Conservation (phyloP, 768 basidiomycete species). For the Leccinum boreale region DNA sequence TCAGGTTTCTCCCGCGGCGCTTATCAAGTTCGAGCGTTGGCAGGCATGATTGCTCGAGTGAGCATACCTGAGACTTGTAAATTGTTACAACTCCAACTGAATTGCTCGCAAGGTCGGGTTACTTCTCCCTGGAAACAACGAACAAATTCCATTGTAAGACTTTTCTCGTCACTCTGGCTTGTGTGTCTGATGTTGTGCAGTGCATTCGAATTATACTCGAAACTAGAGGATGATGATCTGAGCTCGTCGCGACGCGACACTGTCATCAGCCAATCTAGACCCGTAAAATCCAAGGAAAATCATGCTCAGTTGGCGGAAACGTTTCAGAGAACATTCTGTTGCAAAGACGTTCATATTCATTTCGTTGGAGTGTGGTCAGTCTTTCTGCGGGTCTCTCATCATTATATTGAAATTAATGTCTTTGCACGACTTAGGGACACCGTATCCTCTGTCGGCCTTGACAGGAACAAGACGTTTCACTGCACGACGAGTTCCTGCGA, state of each 20-base stretch:
- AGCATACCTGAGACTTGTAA: slow-evolving; percentile 1
- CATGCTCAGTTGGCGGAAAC: slow-evolving; percentile 21
- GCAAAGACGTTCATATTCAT: slow-evolving; percentile 35
- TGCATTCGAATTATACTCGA: slow-evolving; percentile 38
- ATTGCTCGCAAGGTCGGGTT: slow-evolving; percentile 35
- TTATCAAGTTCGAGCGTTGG: slow-evolving; percentile 43
- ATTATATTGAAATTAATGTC: neutral
- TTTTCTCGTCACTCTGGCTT: neutral
- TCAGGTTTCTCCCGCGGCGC: slow-evolving; percentile 47
- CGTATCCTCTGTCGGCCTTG: slow-evolving; percentile 43
- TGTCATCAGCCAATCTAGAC: slow-evolving; percentile 4
- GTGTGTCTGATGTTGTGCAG: slow-evolving; percentile 16
- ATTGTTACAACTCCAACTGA: neutral
- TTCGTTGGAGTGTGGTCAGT: slow-evolving; percentile 45
- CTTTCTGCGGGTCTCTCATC: neutral
- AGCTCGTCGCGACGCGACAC: slow-evolving; percentile 8
- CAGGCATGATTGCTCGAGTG: slow-evolving; percentile 43
- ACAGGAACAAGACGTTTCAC: slow-evolving; percentile 31
- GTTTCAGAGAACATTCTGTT: slow-evolving; percentile 38
- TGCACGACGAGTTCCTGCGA: slow-evolving; percentile 27
- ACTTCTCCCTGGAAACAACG: slow-evolving; percentile 15
- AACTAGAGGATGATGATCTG: slow-evolving; percentile 16
- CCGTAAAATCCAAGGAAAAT: slow-evolving; percentile 11
- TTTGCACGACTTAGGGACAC: slow-evolving; percentile 37
- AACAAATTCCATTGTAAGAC: slow-evolving; percentile 36